Base-by-base conservation (phyloP, 73 alveolate species). In the Uronychia setigera region DNA sequence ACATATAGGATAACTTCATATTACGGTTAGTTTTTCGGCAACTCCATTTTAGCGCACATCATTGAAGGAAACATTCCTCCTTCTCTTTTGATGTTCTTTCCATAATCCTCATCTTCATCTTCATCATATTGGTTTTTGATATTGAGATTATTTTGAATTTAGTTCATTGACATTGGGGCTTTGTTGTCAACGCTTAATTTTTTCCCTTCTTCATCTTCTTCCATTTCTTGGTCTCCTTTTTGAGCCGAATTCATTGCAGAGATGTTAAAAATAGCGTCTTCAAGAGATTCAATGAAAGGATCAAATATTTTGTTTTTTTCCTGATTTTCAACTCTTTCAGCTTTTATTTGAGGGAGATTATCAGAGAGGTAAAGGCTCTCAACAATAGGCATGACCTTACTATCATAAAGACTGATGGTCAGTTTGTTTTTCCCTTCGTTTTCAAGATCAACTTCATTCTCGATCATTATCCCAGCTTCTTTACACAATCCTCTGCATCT, bases 371-470 rank as follows among this genome's bases (percentile, higher is more conserved):
- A 77, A 9, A 88, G 80, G n/a, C 46, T n/a, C 32, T 88, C 94
- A 31, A 88, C 88, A 31, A 77, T 59, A 0, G 91, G 94, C 88
- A 88, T 77, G 25, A 82, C 35, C 30, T 77, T 74, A 29, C 76
- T 77, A 57, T 88, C 94, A 60, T 82, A 88, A 80, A 88, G 59
- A 31, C 79, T 82, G 0, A 88, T 35, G 0, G 90, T 88, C 77
- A 88, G 35, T 27, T 78, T 60, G 35, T 88, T 82, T 33, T 25
- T 74, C 28, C 67, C 35, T 35, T 82, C 87, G 77, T 77, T 82
- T 33, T 76, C 87, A 27, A 60, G 29, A 28, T 86, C 92, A 19
- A 77, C 75, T 35, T 89, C 86, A 0, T 79, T 83, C n/a, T 79
- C 35, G 27, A 81, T 60, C 35, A 76, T 28, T 1, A 84, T 75